Conservation (phyloP, 192 early-diverging fungal genomes). For the Entomortierella parvispora region DNA sequence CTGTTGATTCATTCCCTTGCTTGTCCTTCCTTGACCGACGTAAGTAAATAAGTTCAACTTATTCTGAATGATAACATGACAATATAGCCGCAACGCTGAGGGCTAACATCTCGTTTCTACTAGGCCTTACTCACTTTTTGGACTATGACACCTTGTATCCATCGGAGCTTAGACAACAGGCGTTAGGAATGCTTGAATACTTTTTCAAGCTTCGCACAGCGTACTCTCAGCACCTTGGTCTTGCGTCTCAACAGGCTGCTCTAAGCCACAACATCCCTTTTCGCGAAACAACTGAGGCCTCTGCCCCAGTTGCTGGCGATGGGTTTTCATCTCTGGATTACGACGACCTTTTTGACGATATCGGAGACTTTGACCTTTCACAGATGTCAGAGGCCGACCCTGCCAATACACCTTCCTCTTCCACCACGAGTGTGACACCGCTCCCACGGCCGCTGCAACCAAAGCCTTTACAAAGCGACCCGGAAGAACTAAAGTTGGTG, state of each 20-base stretch:
- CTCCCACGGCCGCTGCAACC: no score
- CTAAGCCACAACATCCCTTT: neutral
- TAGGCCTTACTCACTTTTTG: constrained; percentile 32
- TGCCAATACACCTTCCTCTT: neutral
- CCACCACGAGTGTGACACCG: no score
- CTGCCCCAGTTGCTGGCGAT: constrained; percentile 1
- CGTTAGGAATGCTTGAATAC: constrained; percentile 5
- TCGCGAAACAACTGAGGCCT: no score
- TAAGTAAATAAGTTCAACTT: constrained; percentile 1
- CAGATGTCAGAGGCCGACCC: neutral
- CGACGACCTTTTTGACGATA: constrained; percentile 19
- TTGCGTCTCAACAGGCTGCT: neutral
- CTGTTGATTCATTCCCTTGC: neutral
- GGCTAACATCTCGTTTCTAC: neutral
- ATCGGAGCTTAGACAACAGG: constrained; percentile 12
- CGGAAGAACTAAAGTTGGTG: constrained; percentile 7
- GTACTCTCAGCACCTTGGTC: neutral
- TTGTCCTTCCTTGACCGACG: constrained; percentile 26
- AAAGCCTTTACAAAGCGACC: no score
- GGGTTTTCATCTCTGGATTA: constrained; percentile 28
- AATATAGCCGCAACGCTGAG: neutral
- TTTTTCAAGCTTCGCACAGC: constrained; percentile 17
- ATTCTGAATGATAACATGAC: neutral
- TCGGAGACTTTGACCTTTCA: constrained; percentile 9
- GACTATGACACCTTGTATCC: neutral